Evolutionary conservation across 768 basidiomycete species (phyloP).

Genomic region (Lepiota subincarnata): DNA sequence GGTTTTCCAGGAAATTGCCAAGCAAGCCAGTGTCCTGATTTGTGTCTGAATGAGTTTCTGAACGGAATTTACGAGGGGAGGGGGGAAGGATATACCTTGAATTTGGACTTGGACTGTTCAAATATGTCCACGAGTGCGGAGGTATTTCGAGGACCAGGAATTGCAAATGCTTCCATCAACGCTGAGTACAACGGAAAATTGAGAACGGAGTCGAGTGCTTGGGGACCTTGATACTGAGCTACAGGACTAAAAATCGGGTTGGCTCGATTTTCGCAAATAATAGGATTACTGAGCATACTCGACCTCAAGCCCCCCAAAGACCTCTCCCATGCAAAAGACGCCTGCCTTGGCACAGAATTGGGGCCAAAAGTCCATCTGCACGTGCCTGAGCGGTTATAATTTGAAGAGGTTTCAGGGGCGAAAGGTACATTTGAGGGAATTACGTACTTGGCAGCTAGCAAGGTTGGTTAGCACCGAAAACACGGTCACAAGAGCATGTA

Average conservation of each 20-base stretch:
- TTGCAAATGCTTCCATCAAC: conserved; percentile 59
- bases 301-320: conserved; percentile 52
- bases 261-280: not conserved
- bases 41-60: conserved; percentile 8
- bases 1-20: conserved; percentile 80
- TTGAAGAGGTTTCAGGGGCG: not conserved
- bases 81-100: conserved; percentile 30
- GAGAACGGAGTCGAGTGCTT: conserved; percentile 63
- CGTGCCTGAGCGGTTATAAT: conserved; percentile 45
- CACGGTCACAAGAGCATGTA: not conserved
- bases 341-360: conserved; percentile 68
- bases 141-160: conserved; percentile 66
- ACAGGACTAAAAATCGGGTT: conserved; percentile 35
- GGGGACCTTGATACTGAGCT: conserved; percentile 57
- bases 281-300: conserved; percentile 30
- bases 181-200: conserved; percentile 70
- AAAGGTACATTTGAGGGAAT: not conserved
- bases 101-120: conserved; percentile 48
- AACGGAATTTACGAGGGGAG: not conserved
- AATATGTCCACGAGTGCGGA: conserved; percentile 51
- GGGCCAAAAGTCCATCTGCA: conserved; percentile 74
- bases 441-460: conserved; percentile 41
- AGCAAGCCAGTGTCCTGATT: conserved; percentile 42
- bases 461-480: conserved; percentile 29
- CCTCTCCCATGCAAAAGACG: conserved; percentile 86